phyloP scores from a whole-genome alignment of 192 early-diverging fungal genomes.

The Coemansia sp. region DNA sequence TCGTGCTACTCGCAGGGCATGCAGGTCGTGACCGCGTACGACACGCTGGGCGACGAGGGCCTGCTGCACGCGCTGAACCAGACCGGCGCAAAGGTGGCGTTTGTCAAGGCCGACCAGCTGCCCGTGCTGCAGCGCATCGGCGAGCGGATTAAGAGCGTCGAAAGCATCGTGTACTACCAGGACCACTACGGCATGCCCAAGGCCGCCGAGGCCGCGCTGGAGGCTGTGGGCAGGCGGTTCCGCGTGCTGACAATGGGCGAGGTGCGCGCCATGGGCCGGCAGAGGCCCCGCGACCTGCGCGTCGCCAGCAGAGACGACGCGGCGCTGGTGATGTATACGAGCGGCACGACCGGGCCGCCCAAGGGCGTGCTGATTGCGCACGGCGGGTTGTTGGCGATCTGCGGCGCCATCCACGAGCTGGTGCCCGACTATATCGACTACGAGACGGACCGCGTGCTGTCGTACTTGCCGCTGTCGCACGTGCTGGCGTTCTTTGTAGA shows the following conservation, averaged over 20 bases:
- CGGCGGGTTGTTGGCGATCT: constrained; percentile 69
- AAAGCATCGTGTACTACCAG: constrained; percentile 56
- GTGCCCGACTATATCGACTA: constrained; percentile 40
- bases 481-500: constrained; percentile 87
- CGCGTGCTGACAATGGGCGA: constrained; percentile 63
- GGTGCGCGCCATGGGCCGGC: constrained; percentile 60
- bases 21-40: constrained; percentile 79
- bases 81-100: constrained; percentile 64
- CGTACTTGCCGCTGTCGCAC: constrained; percentile 88
- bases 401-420: constrained; percentile 52
- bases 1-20: constrained; percentile 62
- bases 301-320: constrained; percentile 70
- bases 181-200: constrained; percentile 32
- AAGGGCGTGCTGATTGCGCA: constrained; percentile 90
- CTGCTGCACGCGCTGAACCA: constrained; percentile 82
- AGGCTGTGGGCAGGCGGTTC: constrained; percentile 38
- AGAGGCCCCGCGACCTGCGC: constrained; percentile 57
- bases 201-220: constrained; percentile 50
- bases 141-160: constrained; percentile 23
- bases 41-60: constrained; percentile 81
- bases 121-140: constrained; percentile 9
- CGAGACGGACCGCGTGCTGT: constrained; percentile 61
- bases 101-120: constrained; percentile 56
- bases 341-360: constrained; percentile 88
- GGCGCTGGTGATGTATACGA: constrained; percentile 88